These are phyloP conservation scores for Veloboletus limbatus DNA, from an alignment of 1,284 basidiomycete species.

Conservation along the genomic window DNA sequence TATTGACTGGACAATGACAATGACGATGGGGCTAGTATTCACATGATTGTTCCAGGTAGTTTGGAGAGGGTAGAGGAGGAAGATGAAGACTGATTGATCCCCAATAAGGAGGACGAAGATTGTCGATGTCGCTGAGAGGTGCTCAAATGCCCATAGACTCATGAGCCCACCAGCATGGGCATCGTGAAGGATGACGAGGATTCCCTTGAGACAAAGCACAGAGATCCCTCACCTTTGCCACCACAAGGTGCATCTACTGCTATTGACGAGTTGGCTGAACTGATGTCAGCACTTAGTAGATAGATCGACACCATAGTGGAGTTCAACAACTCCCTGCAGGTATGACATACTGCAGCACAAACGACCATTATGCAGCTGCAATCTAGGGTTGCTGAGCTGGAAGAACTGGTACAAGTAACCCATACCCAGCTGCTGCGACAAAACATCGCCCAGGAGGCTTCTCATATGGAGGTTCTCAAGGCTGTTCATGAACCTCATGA, in stretches of 20 bases:
- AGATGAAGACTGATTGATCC: constrained; percentile 59
- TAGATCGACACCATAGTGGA: constrained; percentile 80
- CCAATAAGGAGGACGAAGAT: constrained; percentile 45
- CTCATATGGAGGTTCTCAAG: constrained; percentile 40
- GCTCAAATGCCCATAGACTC: constrained; percentile 67
- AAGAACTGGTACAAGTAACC: constrained; percentile 51
- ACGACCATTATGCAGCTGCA: constrained; percentile 77
- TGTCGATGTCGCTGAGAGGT: constrained; percentile 51
- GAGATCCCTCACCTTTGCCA: constrained; percentile 17
- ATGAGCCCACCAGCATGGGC: constrained; percentile 71
- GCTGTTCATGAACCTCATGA: constrained; percentile 34
- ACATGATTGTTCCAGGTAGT: constrained; percentile 62
- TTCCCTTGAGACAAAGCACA: constrained; percentile 23
- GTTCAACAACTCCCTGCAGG: constrained; percentile 71
- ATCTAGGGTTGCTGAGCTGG: constrained; percentile 59
- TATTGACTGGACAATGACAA: constrained; percentile 59
- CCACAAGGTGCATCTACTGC: constrained; percentile 23
- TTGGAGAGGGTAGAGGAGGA: constrained; percentile 75
- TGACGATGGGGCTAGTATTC: constrained; percentile 55
- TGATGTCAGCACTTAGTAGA: constrained; percentile 66
- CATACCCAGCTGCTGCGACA: constrained; percentile 39
- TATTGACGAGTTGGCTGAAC: constrained; percentile 65
- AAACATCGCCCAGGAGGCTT: constrained; percentile 44
- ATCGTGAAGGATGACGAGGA: constrained; percentile 47
- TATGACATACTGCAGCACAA: constrained; percentile 78